These are phyloP conservation scores for Calocybe cyanea DNA, from an alignment of 768 basidiomycete genomes.

Conservation along the genomic window DNA sequence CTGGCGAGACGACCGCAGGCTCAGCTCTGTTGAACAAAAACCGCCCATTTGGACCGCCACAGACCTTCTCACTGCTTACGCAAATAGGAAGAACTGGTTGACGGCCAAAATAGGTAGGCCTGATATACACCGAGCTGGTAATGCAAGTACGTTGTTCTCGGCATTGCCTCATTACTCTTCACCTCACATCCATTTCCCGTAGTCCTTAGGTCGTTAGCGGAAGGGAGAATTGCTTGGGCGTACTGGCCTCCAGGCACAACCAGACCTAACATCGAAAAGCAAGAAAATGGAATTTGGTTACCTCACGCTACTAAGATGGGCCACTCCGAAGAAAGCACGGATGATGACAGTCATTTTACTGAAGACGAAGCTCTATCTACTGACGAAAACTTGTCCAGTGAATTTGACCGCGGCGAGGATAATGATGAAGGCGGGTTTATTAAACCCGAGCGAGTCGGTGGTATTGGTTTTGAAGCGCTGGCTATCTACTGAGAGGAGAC, in stretches of 20 bases:
- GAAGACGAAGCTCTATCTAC: conserved; percentile 23
- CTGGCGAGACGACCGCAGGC: conserved; percentile 52
- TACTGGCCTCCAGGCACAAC: conserved; percentile 71
- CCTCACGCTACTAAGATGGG: conserved; percentile 31
- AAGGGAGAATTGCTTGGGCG: conserved; percentile 78
- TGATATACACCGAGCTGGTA: conserved; percentile 86
- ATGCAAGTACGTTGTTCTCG: conserved; percentile 62
- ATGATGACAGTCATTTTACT: conserved; percentile 26
- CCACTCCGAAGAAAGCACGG: conserved; percentile 27
- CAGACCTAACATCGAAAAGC: conserved; percentile 19
- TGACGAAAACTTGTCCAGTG: conserved; percentile 18
- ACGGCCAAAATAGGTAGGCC: conserved; percentile 91
- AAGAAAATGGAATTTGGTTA: conserved; percentile 58
- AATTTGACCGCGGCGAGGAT: conserved; percentile 15
- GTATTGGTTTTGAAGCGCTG: conserved; percentile 37
- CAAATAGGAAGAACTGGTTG: conserved; percentile 73
- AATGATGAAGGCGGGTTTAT: conserved; percentile 16
- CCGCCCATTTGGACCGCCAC: conserved; percentile 71
- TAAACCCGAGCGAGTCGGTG: conserved; percentile 19
- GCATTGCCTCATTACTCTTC: background rate
- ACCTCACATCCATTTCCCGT: background rate
- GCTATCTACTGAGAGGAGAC: conserved; percentile 24
- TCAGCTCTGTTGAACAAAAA: conserved; percentile 14
- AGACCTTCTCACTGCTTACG: conserved; percentile 78
- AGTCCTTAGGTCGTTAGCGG: conserved; percentile 84